Evolutionary conservation across 129 eudicot species (phyloP), one percentile per base, ranked within the genome.

Genomic region (Kitagawia praeruptora): DNA sequence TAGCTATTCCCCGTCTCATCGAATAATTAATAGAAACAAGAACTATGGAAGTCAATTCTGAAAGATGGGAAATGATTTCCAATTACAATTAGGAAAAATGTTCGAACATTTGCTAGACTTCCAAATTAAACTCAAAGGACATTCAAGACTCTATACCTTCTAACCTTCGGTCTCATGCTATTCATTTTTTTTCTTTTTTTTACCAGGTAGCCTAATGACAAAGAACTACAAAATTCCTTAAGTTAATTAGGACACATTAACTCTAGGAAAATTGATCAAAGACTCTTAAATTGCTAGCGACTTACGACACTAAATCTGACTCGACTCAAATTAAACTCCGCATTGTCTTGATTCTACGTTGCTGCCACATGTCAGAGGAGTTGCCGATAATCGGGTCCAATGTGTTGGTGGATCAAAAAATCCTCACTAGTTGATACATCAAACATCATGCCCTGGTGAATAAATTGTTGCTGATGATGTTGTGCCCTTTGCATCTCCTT

Each of bases 361-460:
- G 31, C 61, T 53, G 54, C 64, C 53, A 63, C 51, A 34, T n/a
- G 51, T 81, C 74, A 91, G 45, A 87, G 85, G 5, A 91, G 84
- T 64, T 89, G 91, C 38, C 93, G 81, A 70, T 13, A 70, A 70
- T 39, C 75, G 0, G 91, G 96, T 75, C 96, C 96, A n/a, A 86
- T 81, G 58, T 89, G 92, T 78, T 91, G 98, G 76, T 91, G 92
- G 79, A 91, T 91, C 87, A 93, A 87, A 81, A 90, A 93, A 70
- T 93, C 96, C 6, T 91, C 96, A 27, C 80, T 83, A 76, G 86
- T 81, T n/a, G 87, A 71, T 74, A 85, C 85, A 81, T 87, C 91
- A 78, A 87, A 86, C 87, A 91, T 85, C 92, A 88, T 84, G 40
- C 77, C 85, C 44, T 81, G 88, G 80, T 81, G 88, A 79, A 85